Evolutionary conservation across 805 yeast species (phyloP), one percentile per base, ranked within the genome.

Genomic region (Candida germanica): DNA sequence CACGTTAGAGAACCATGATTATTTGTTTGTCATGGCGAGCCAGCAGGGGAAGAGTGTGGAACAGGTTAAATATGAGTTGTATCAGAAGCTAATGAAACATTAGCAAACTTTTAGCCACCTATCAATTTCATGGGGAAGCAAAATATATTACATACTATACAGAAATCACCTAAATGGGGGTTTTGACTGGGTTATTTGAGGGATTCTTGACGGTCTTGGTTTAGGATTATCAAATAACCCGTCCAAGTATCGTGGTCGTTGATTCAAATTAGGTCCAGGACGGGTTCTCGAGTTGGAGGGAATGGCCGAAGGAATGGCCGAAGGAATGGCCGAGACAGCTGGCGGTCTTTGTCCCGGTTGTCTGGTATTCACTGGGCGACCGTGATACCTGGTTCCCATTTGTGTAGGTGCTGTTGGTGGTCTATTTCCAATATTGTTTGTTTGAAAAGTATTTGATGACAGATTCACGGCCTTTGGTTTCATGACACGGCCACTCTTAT

Each of bases 31-130:
- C 3, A 33, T 44, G 17, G 72, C 73, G 10, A 51, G 49, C 31
- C 71, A 65, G 46, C 69, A 66, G 45, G 58, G 59, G n/a, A 66
- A 66, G 39, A 54, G 67, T 5, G 71, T 67, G 22, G 64, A 63
- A 43, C 71, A 66, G 44, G 69, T 67, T 26, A 59, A 56, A 35
- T 59, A 66, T 40, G 73, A 67, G 44, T 43, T 67, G 33, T 54
- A 54, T 58, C 40, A 53, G 39, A 56, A 54, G 36, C 36, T 62
- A n/a, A 42, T 49, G 2, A 33, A 36, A n/a, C 15, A 20, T 13
- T 32, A 24, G 19, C 21, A 21, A 11, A 21, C n/a, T n/a, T n/a
- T n/a, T n/a, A n/a, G n/a, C n/a, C n/a, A n/a, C n/a, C n/a, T n/a
- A n/a, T n/a, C 5, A 22, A 8, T 21, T 21, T 11, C 24, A 21